Evolutionary conservation across 139 green algal genomes (phyloP), one percentile per base, ranked within the genome.

Genomic region (Prasinococcaceae sp.): DNA sequence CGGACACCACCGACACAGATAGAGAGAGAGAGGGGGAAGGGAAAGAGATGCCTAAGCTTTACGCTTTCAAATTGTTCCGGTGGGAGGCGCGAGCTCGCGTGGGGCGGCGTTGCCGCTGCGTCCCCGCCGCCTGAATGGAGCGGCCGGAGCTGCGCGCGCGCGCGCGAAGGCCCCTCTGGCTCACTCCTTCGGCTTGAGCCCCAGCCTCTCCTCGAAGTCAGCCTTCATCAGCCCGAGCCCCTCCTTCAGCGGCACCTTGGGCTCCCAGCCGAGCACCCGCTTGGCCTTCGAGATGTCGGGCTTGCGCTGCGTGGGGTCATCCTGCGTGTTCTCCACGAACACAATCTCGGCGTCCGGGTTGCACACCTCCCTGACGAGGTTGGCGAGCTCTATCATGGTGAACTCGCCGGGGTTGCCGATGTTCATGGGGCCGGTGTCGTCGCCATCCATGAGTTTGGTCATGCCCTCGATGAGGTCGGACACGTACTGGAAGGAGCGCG

Each of bases 401-500:
- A 99, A 99, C 79, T 99, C 92, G 0, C 77, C 81, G 24, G 92
- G 92, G 69, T 99, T 99, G 53, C 90, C 92, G 12, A 99, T 58
- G 74, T 99, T 99, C 81, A 96, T 90, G 19, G 92, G 92, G 1
- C 90, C 90, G n/a, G 86, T 84, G 51, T 94, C 61, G 6, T 84
- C 80, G 41, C 58, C 58, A 10, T 79, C 71, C 71, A 79, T 79
- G 39, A 79, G 69, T 29, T 47, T n/a, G 24, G 75, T 60, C 22
- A 79, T 53, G 5, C 71, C 71, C 10, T 55, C 53, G 27, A 77
- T 81, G 1, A 98, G 73, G 64, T 98, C 90, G 24, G 65, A 78
- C 1, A 98, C 75, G 44, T 88, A 98, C 73, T 95, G 88, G 76
- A 98, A 98, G 45, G 76, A 90, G 22, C 90, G 82, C 20, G 90